Evolutionary conservation across 2,329 filamentous ascomycete genomes (phyloP).

Genomic region (Pseudogymnoascus sp.): DNA sequence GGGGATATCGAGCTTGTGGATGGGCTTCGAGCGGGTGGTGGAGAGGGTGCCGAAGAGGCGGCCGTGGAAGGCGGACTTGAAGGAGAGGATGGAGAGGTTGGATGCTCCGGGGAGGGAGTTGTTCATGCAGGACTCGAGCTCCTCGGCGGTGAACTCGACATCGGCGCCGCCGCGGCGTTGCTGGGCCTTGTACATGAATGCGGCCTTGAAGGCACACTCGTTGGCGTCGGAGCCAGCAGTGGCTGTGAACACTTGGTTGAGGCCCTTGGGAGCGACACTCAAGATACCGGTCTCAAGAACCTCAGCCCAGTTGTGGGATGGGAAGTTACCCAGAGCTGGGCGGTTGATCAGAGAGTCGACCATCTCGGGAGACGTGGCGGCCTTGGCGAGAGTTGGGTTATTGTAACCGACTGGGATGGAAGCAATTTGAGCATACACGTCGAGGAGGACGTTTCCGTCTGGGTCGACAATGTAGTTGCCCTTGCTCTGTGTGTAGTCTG

Average conservation of each 20-base stretch:
- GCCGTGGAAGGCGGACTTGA: constrained; percentile 72
- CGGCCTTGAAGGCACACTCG: constrained; percentile 78
- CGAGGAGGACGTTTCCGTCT: constrained; percentile 42
- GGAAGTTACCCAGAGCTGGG: constrained; percentile 74
- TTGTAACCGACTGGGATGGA: constrained; percentile 80
- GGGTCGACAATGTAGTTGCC: constrained; percentile 46
- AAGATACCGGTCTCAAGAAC: constrained; percentile 65
- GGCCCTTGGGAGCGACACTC: constrained; percentile 62
- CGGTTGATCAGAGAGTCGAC: constrained; percentile 66
- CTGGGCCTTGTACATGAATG: constrained; percentile 73
- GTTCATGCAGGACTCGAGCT: constrained; percentile 59
- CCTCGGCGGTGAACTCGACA: constrained; percentile 63
- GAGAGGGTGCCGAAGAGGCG: constrained; percentile 71
- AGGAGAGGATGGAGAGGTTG: constrained; percentile 68
- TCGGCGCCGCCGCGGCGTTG: constrained; percentile 57
- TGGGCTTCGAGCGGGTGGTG: constrained; percentile 72
- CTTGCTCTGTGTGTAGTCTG: constrained; percentile 43
- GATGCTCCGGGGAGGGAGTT: constrained; percentile 68
- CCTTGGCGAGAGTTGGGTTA: constrained; percentile 59
- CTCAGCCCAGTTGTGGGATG: constrained; percentile 64
- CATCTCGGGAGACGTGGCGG: constrained; percentile 64
- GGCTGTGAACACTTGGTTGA: constrained; percentile 74
- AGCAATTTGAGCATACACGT: constrained; percentile 67
- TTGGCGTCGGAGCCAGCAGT: constrained; percentile 76
- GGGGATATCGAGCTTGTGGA: constrained; percentile 83